Evolutionary conservation across 1,284 basidiomycete genomes (phyloP), one percentile per base, ranked within the genome.

Genomic region (Takashimella tepidaria): DNA sequence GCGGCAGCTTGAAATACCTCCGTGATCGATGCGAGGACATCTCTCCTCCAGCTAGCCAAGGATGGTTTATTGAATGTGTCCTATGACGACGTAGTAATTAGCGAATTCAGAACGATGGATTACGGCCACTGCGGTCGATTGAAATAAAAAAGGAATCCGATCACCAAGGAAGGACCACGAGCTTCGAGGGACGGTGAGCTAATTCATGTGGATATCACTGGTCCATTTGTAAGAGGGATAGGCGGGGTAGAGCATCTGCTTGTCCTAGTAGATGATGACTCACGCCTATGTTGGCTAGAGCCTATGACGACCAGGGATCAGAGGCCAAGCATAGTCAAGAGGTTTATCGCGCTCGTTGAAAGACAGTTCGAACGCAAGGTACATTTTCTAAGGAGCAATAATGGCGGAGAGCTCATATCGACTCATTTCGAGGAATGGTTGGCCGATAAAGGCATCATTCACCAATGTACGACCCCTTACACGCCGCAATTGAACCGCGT

Each of bases 401-500:
- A 23, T 6, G 54, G 25, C 26, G n/a, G 5, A 3, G 54, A 55
- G 45, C 31, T 37, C 8, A 16, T 37, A 8, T 8, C 10, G 8
- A 16, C 10, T 8, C 10, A 37, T 8, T 8, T 16, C 16, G 16
- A 16, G 10, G 16, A 16, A 8, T 55, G 51, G 27, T 8, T 10
- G 26, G 40, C 40, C 27, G 21, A 3, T 5, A 12, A 19, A 4
- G 55, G 55, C 16, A 56, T 56, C 25, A 6, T n/a, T 4, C 50
- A 52, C 31, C 37, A 52, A 3, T 2, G 25, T 3, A 31, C 50
- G 3, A 31, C 55, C 3, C 57, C 64, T 1, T 60, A 69, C 47
- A 59, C 60, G 10, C 66, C 62, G 10, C 58, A 64, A 49, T 16
- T 63, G 53, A 67, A 75, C 58, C 55, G 76, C 59, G 58, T 66